Evolutionary conservation across 2,329 filamentous ascomycete species (phyloP).

Genomic region (Fusarium sp.): DNA sequence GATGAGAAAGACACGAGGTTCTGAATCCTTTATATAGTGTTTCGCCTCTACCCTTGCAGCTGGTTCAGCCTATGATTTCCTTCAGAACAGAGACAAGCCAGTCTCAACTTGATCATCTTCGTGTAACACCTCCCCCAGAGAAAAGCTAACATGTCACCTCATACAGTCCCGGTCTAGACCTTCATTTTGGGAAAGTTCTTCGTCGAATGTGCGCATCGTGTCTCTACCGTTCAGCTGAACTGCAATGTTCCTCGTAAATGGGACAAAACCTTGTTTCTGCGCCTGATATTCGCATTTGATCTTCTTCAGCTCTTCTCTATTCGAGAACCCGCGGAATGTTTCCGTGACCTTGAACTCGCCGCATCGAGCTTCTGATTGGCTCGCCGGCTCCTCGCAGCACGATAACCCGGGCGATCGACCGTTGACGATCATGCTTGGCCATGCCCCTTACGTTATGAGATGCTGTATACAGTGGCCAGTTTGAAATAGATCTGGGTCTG

Average conservation of each 20-base stretch:
- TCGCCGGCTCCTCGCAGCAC: background rate
- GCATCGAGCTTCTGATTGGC: background rate
- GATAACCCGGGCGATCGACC: slow-evolving; percentile 14
- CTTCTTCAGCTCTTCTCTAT: slow-evolving; percentile 33
- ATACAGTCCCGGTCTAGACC: background rate
- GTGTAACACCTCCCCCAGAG: background rate
- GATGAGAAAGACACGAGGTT: background rate
- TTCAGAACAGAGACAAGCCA: background rate
- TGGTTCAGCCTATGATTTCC: background rate
- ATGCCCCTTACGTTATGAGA: background rate
- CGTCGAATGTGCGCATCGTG: background rate
- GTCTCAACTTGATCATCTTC: slow-evolving; percentile 28
- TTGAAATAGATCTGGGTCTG: background rate
- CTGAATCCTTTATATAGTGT: slow-evolving; percentile 7
- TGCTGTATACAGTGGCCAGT: background rate
- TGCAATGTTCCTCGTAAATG: background rate
- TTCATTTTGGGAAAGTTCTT: background rate
- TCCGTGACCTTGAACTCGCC: background rate
- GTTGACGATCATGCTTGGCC: slow-evolving; percentile 16
- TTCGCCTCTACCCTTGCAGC: background rate
- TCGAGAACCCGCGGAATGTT: background rate
- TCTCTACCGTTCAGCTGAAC: slow-evolving; percentile 25
- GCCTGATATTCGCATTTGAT: background rate
- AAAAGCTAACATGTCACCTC: background rate
- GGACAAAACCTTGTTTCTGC: slow-evolving; percentile 5